Base-by-base conservation (phyloP, 345 rosid genomes). In the Ceriops zippeliana region DNA sequence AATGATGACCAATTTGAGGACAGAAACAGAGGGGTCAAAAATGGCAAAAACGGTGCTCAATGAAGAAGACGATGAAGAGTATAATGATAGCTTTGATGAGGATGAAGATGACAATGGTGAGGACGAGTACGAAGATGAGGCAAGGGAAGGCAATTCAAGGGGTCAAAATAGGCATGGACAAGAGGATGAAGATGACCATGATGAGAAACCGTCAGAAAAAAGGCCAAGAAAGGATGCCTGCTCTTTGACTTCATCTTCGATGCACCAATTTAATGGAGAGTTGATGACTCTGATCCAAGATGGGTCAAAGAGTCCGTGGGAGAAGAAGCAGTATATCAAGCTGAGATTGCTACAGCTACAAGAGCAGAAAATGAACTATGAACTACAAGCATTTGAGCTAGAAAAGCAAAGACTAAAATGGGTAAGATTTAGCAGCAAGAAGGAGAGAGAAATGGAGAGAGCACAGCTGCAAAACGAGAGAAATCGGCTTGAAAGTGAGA, bases 401-500 rank as follows among this genome's bases (percentile, higher is more conserved):
- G 99, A 95, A 86, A 95, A 87, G 83, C 92, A 89, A 75, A 84
- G 93, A 80, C 68, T 92, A 53, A 95, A 95, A 73, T 95, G 99
- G 99, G 76, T 90, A 72, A 92, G 83, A 66, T 95, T 89, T 65
- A 81, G 92, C 62, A 74, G 90, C 64, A 90, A 87, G 86, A 95
- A 95, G 69, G 99, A 90, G 76, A 85, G 98, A 76, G 99, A 92
- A 26, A 90, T 95, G 98, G 99, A 95, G 79, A 90, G 78, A 35
- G 83, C 87, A 31, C 90, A 84, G 83, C 82, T 92, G 0, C 90
- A 86, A 74, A 92, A 92, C 22, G 87, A 92, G 54, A 70, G 91
- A 32, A 79, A 83, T 56, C 63, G 80, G 73, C 86, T 92, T 0
- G 98, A 92, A 73, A 86, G 82, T 30, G 96, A 90, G 66, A 85